A percentile compares a stretch with the other conserved stretches of the same genome.
phyloP scores from a whole-genome alignment of 371 early-diverging fungal genomes.

The Syncephalastrum contaminatum region DNA sequence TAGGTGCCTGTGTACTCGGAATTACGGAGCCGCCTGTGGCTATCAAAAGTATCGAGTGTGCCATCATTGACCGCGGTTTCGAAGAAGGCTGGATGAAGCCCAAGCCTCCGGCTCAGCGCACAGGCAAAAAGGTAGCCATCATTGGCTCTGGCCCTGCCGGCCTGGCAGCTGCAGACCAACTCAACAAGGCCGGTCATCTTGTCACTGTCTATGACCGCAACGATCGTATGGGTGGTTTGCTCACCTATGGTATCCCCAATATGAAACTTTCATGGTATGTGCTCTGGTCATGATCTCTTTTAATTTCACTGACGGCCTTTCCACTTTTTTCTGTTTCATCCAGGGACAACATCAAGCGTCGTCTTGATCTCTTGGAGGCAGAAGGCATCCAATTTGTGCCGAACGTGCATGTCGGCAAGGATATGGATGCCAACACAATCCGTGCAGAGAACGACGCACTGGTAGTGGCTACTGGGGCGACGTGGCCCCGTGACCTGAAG shows the following conservation, averaged over 20 bases:
- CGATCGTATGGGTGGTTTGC: conserved; percentile 92
- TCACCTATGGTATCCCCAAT: conserved; percentile 98
- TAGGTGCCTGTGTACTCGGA: conserved; percentile 59
- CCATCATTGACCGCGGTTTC: conserved; percentile 94
- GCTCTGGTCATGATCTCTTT: no score
- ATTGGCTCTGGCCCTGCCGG: conserved; percentile 97
- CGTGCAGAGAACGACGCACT: conserved; percentile 75
- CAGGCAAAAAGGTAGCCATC: conserved; percentile 85
- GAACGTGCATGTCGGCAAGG: conserved; percentile 84
- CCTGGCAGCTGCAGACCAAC: conserved; percentile 94
- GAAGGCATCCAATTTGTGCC: conserved; percentile 91
- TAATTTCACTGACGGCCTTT: no score
- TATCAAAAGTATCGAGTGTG: conserved; percentile 96
- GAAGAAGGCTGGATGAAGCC: conserved; percentile 96
- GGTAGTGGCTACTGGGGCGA: conserved; percentile 92
- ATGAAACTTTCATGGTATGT: conserved; percentile 78
- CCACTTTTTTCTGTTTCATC: no score
- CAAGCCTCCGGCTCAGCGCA: conserved; percentile 71
- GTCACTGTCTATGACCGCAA: conserved; percentile 96
- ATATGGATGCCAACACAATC: conserved; percentile 68
- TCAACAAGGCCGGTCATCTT: conserved; percentile 93
- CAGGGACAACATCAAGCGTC: conserved; percentile 91
- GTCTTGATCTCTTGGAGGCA: conserved; percentile 87
- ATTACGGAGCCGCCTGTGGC: conserved; percentile 91
- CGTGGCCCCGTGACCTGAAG: conserved; percentile 94